Evolutionary conservation across 176 grass and related monocot genomes (phyloP), one percentile per base, ranked within the genome.

Genomic region (Bonia amplexicaulis): DNA sequence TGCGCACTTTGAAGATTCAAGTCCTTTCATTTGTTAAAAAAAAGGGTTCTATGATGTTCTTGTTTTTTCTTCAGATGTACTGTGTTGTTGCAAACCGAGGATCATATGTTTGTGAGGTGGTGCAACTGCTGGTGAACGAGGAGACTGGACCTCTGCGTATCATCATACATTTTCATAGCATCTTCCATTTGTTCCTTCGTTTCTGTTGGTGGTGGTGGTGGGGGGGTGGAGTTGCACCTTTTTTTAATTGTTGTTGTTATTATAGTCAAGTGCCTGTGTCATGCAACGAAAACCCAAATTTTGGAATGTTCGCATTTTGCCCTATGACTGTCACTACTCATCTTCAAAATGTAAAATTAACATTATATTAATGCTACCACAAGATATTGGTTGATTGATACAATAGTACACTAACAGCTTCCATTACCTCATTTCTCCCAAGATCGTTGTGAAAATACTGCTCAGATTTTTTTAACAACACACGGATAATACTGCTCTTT

Each of bases 21-120:
- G 48, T 47, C 22, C 25, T 49, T 27, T 76, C 60, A 26, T 82
- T 20, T 45, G 45, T 86, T 77, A 51, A 77, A 73, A 82, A 78
- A 82, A 82, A 14, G 33, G 78, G 68, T 66, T 66, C 73, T 15
- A 60, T 86, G 88, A 86, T 86, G 48, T 29, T 90, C 73, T 86
- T 79, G 84, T 83, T 90, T 73, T 90, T 27, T 83, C 66, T 90
- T 78, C 78, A 90, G 88, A 77, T 90, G 72, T 47, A 77, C 45
- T 86, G 15, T 82, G 78, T 54, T 62, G 25, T 71, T 70, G 54
- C 83, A 85, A 88, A 59, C 17, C 2, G 81, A 85, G 64, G 78
- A 78, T 46, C 74, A 73, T 57, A 45, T 84, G 26, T 39, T 83
- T 71, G 10, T 80, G 41, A 54, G 88, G 44, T 57, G 59, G 76